Conservation (phyloP, 805 yeast species). For the Clavispora carvajalis region DNA sequence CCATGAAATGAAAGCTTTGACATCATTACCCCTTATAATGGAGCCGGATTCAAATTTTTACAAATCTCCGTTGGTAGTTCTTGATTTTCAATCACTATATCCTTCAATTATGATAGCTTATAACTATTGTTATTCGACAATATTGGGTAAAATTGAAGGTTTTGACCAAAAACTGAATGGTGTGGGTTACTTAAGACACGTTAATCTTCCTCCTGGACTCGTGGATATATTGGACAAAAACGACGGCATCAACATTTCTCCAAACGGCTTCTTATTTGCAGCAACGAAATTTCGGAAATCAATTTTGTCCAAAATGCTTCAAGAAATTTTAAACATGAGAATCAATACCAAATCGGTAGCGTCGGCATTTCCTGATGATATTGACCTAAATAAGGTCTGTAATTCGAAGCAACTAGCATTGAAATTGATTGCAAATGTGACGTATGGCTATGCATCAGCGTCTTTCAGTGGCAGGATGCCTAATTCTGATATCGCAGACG, state of each 20-base stretch:
- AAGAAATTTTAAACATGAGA: conserved; percentile 76
- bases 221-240: conserved; percentile 48
- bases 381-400: conserved; percentile 49
- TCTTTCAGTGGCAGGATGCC: conserved; percentile 97
- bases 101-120: conserved; percentile 99
- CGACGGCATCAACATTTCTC: conserved; percentile 56
- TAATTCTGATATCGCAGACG: conserved; percentile 89
- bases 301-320: conserved; percentile 73
- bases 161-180: conserved; percentile 42
- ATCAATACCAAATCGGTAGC: conserved; percentile 74
- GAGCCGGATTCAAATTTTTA: conserved; percentile 85
- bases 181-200: conserved; percentile 50
- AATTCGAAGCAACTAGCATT: conserved; percentile 81
- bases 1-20: conserved; percentile 77
- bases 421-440: conserved; percentile 88
- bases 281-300: conserved; percentile 65
- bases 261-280: conserved; percentile 82
- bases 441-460: conserved; percentile 94
- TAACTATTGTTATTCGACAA: conserved; percentile 77
- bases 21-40: conserved; percentile 85
- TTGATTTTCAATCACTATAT: conserved; percentile 90
- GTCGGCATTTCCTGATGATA: conserved; percentile 41
- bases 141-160: conserved; percentile 58
- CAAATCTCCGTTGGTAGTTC: conserved; percentile 81
- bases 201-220: conserved; percentile 48